Evolutionary conservation across 2,329 filamentous ascomycete species (phyloP).

Genomic region (Stemphylium lycopersici): DNA sequence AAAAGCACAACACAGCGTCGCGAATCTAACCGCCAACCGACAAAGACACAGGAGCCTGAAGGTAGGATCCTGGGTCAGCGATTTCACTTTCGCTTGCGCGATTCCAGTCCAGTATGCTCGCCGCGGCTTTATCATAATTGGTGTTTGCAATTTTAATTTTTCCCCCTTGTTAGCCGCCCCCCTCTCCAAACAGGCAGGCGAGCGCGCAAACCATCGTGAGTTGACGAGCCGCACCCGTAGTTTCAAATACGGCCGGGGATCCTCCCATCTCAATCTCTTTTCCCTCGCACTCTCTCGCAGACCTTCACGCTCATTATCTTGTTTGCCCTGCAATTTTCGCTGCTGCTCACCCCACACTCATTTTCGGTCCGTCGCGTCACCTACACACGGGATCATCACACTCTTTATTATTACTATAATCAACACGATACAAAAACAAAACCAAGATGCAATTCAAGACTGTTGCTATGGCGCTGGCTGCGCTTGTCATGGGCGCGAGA

Average conservation of each 20-base stretch:
- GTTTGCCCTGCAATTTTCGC: slow-evolving; percentile 14
- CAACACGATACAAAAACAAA: neutral
- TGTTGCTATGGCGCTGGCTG: slow-evolving; percentile 34
- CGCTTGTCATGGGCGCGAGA: slow-evolving; percentile 36
- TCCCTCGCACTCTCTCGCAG: slow-evolving; percentile 23
- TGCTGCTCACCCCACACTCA: slow-evolving; percentile 31
- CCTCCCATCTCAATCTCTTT: slow-evolving; percentile 19
- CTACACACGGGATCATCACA: slow-evolving; percentile 7
- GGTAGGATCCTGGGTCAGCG: slow-evolving; percentile 1
- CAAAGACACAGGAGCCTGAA: slow-evolving; percentile 5
- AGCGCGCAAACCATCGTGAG: slow-evolving; percentile 22
- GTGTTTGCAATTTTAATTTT: slow-evolving; percentile 22
- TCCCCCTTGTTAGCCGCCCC: slow-evolving; percentile 26
- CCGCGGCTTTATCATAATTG: slow-evolving; percentile 13
- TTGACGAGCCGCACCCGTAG: slow-evolving; percentile 12
- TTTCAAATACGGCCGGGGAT: slow-evolving; percentile 37
- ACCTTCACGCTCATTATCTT: slow-evolving; percentile 27
- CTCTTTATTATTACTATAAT: slow-evolving; percentile 13
- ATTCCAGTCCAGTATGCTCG: slow-evolving; percentile 14
- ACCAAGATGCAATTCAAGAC: slow-evolving; percentile 40
- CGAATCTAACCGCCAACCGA: slow-evolving; percentile 8
- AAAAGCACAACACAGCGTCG: slow-evolving; percentile 10
- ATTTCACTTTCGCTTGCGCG: slow-evolving; percentile 17
- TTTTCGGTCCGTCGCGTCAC: slow-evolving; percentile 13
- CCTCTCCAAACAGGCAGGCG: slow-evolving; percentile 9